phyloP scores from a whole-genome alignment of 2,329 filamentous ascomycete species.

The Talaromyces sp. region DNA sequence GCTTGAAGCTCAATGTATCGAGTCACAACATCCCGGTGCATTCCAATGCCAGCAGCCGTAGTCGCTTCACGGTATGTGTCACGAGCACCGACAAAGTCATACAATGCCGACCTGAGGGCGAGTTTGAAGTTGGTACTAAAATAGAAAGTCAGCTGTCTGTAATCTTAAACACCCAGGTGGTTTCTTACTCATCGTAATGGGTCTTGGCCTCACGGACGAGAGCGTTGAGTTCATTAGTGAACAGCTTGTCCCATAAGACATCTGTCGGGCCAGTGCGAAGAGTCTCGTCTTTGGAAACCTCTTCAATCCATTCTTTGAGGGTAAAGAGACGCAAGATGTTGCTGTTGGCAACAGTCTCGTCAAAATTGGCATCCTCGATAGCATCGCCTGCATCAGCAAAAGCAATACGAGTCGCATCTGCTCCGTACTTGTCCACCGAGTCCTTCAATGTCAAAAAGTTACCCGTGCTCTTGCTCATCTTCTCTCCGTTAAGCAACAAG shows the following conservation, averaged over 20 bases:
- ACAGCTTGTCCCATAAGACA: constrained; percentile 79
- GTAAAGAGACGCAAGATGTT: constrained; percentile 81
- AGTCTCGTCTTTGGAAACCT: constrained; percentile 67
- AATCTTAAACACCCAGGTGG: not conserved
- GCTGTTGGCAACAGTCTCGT: constrained; percentile 89
- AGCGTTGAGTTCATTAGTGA: constrained; percentile 87
- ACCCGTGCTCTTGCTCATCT: constrained; percentile 97
- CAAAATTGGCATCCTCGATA: constrained; percentile 94
- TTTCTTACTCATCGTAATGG: constrained; percentile 65
- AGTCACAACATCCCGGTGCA: constrained; percentile 76
- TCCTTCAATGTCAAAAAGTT: constrained; percentile 94
- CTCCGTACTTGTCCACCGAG: constrained; percentile 85
- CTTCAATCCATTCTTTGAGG: constrained; percentile 88
- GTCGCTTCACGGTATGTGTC: constrained; percentile 87
- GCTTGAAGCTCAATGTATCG: constrained; percentile 85
- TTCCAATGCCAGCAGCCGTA: constrained; percentile 70
- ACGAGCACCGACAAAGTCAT: constrained; percentile 83
- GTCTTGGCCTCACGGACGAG: constrained; percentile 73
- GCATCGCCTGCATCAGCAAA: constrained; percentile 93
- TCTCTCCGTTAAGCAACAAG: constrained; percentile 89
- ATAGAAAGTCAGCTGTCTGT: constrained; percentile 7
- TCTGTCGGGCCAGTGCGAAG: constrained; percentile 73
- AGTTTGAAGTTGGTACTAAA: constrained; percentile 71
- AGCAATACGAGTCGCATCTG: constrained; percentile 85
- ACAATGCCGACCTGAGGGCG: constrained; percentile 80